phyloP scores from a whole-genome alignment of 2,329 filamentous ascomycete genomes.

The Huntiella abstrusa region DNA sequence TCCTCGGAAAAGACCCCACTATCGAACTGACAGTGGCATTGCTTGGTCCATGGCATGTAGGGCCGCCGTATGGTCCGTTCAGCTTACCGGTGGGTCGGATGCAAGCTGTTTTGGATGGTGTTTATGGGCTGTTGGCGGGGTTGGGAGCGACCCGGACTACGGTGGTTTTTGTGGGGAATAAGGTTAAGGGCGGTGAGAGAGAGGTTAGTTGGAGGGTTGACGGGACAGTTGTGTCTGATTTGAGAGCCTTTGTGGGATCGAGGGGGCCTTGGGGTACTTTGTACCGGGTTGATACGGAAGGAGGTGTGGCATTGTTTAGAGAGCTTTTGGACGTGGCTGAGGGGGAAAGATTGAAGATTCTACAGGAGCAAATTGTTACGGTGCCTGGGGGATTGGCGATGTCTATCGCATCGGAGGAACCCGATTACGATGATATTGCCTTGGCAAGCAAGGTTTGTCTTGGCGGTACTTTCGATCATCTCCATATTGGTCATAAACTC shows the following conservation, averaged over 20 bases:
- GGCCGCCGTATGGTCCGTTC: background rate
- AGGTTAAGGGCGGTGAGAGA: slow-evolving; percentile 16
- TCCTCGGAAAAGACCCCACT: slow-evolving; percentile 23
- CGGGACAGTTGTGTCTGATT: slow-evolving; percentile 28
- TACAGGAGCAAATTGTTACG: slow-evolving; percentile 30
- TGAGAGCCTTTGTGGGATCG: slow-evolving; percentile 32
- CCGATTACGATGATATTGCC: too few species aligned
- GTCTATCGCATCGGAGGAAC: background rate
- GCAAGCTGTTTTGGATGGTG: slow-evolving; percentile 43
- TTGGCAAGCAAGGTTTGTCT: slow-evolving; percentile 38
- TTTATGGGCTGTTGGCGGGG: slow-evolving; percentile 62
- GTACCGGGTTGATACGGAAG: slow-evolving; percentile 47
- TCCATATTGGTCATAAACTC: slow-evolving; percentile 92
- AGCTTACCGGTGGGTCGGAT: slow-evolving; percentile 9
- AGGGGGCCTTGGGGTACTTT: slow-evolving; percentile 44
- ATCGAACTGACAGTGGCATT: too few species aligned
- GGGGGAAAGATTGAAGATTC: slow-evolving; percentile 23
- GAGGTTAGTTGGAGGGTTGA: slow-evolving; percentile 23
- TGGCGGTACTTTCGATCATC: slow-evolving; percentile 89
- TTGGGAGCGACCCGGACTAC: slow-evolving; percentile 45
- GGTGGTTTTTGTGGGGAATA: slow-evolving; percentile 53
- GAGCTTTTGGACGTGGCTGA: slow-evolving; percentile 30
- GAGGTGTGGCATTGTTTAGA: slow-evolving; percentile 38
- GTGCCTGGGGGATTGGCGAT: slow-evolving; percentile 30
- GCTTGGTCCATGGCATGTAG: slow-evolving; percentile 5